Conservation (phyloP, 1,284 basidiomycete genomes). For the Porogramme epimiltina region DNA sequence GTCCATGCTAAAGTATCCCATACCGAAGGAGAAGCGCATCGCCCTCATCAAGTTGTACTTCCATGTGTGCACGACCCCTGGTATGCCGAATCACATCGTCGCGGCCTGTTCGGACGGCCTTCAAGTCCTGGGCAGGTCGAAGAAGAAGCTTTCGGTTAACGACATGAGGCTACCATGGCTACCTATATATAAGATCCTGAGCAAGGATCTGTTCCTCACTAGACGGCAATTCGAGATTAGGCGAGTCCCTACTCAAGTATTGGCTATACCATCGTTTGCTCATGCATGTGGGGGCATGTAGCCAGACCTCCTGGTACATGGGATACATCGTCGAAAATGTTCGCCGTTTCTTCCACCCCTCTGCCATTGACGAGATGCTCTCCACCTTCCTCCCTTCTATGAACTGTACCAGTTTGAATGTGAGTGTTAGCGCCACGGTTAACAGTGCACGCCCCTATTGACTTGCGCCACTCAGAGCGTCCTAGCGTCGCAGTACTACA, state of each 20-base stretch:
- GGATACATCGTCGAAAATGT: slow-evolving; percentile 84
- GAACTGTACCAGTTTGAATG: slow-evolving; percentile 76
- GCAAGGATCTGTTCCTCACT: slow-evolving; percentile 82
- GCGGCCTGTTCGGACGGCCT: slow-evolving; percentile 62
- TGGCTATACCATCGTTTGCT: background rate
- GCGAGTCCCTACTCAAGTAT: slow-evolving; percentile 37
- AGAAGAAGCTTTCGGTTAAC: slow-evolving; percentile 74
- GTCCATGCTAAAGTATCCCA: slow-evolving; percentile 83
- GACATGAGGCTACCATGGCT: slow-evolving; percentile 91
- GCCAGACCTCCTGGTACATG: slow-evolving; percentile 81
- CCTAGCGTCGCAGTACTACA: slow-evolving; percentile 79
- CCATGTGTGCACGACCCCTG: slow-evolving; percentile 58
- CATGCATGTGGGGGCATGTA: slow-evolving; percentile 29
- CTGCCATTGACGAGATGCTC: slow-evolving; percentile 90
- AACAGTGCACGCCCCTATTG: background rate
- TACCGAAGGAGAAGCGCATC: slow-evolving; percentile 80
- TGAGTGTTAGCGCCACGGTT: slow-evolving; percentile 38
- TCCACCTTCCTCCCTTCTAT: slow-evolving; percentile 76
- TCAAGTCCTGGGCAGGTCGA: slow-evolving; percentile 60
- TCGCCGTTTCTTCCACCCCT: slow-evolving; percentile 89
- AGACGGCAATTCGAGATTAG: slow-evolving; percentile 83
- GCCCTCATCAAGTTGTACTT: slow-evolving; percentile 84
- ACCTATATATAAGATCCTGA: slow-evolving; percentile 81
- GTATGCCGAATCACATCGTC: slow-evolving; percentile 61
- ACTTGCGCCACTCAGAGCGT: slow-evolving; percentile 50